Evolutionary conservation across 345 rosid genomes (phyloP).

Genomic region (Geranium rotundifolium): DNA sequence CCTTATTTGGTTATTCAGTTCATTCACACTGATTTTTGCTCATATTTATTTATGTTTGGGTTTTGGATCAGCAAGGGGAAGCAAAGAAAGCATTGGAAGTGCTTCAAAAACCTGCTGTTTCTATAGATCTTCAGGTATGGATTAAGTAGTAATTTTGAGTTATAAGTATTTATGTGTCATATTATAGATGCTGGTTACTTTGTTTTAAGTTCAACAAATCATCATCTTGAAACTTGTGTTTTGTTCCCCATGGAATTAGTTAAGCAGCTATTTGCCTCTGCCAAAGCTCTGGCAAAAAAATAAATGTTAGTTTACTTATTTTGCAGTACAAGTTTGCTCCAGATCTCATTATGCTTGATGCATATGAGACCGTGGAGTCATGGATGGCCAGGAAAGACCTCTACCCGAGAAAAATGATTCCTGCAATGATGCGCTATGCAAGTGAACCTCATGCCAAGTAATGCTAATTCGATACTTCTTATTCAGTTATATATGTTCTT

Average conservation of each 20-base stretch:
- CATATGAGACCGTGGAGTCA: constrained; percentile 97
- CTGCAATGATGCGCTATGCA: constrained; percentile 99
- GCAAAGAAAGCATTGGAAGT: constrained; percentile 88
- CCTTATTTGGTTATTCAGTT: neutral
- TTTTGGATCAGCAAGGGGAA: constrained; percentile 77
- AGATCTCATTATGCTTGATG: constrained; percentile 88
- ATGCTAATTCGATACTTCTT: constrained; percentile 2
- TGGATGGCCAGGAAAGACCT: constrained; percentile 87
- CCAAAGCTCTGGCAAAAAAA: constrained; percentile 9
- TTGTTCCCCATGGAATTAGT: neutral
- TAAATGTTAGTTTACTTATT: constrained; percentile 11
- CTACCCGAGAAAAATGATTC: constrained; percentile 84
- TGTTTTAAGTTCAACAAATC: neutral
- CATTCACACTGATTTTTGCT: neutral
- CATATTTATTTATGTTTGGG: neutral
- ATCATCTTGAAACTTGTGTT: neutral
- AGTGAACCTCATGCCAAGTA: constrained; percentile 99
- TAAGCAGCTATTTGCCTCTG: neutral
- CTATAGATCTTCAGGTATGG: constrained; percentile 80
- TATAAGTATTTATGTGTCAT: constrained; percentile 3
- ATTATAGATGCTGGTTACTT: constrained; percentile 2
- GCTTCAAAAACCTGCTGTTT: constrained; percentile 77
- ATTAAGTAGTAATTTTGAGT: constrained; percentile 9
- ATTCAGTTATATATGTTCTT: neutral
- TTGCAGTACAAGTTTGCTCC: constrained; percentile 96